Conservation (phyloP, 805 yeast genomes). For the Cyberlindnera maritima region DNA sequence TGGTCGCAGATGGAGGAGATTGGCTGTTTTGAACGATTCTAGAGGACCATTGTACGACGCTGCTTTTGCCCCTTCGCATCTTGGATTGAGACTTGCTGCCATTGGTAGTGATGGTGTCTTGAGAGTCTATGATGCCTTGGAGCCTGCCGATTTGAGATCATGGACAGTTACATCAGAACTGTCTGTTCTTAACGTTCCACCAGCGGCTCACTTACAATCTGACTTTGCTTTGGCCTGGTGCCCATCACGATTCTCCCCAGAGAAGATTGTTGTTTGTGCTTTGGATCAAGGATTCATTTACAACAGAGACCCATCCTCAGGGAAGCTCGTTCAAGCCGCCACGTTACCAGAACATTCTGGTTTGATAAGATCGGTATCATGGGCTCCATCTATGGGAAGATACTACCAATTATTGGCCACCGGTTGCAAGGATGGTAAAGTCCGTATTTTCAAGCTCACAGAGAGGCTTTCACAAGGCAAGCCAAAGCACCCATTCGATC, state of each 20-base stretch:
- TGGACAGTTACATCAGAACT: conserved; percentile 81
- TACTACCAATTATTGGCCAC: conserved; percentile 87
- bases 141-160: conserved; percentile 79
- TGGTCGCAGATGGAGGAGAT: conserved; percentile 80
- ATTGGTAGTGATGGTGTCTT: conserved; percentile 88
- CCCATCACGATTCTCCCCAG: conserved; percentile 77
- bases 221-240: conserved; percentile 90
- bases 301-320: conserved; percentile 43
- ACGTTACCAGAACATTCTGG: conserved; percentile 83
- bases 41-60: conserved; percentile 87
- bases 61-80: conserved; percentile 82
- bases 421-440: conserved; percentile 92
- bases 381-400: conserved; percentile 98
- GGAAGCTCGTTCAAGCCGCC: conserved; percentile 54
- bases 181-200: conserved; percentile 62
- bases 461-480: conserved; percentile 34
- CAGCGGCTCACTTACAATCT: conserved; percentile 78
- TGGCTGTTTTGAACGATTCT: conserved; percentile 79
- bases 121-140: conserved; percentile 82
- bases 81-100: conserved; percentile 79
- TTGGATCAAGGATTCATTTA: conserved; percentile 86
- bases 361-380: conserved; percentile 79
- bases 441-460: conserved; percentile 75
- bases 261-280: conserved; percentile 80
- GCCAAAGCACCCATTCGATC: conserved; percentile 3